Conservation (phyloP, 2,329 filamentous ascomycete genomes). For the Grosmannia clavigera region DNA sequence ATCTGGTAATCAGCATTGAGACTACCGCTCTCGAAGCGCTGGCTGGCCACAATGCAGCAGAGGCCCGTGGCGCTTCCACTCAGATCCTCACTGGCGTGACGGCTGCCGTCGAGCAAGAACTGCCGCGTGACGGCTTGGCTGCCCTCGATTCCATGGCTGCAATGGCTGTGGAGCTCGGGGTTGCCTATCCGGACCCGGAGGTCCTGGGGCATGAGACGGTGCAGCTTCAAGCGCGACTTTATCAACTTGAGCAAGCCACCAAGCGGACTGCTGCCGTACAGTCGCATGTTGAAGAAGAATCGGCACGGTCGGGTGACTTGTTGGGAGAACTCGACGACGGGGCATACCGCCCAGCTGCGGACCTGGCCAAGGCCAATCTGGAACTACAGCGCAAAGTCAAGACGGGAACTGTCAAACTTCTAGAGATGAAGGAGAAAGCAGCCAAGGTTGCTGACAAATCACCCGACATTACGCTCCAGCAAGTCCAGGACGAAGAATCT, state of each 20-base stretch:
- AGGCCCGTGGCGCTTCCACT: neutral
- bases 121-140: slow-evolving; percentile 40
- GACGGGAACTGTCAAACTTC: slow-evolving; percentile 50
- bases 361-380: slow-evolving; percentile 57
- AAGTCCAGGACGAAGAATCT: slow-evolving; percentile 45
- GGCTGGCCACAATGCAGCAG: too few relatives aligned
- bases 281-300: slow-evolving; percentile 39
- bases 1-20: slow-evolving; percentile 45
- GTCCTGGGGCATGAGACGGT: slow-evolving; percentile 40
- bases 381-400: slow-evolving; percentile 63
- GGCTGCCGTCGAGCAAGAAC: slow-evolving; percentile 37
- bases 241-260: slow-evolving; percentile 42
- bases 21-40: slow-evolving; percentile 45
- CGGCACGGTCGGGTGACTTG: slow-evolving; percentile 25
- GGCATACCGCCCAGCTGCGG: slow-evolving; percentile 39
- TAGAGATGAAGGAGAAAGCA: slow-evolving; percentile 47
- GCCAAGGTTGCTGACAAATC: neutral
- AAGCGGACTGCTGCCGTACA: slow-evolving; percentile 44
- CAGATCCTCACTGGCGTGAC: slow-evolving; percentile 31
- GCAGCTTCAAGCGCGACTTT: slow-evolving; percentile 39
- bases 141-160: slow-evolving; percentile 47
- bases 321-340: slow-evolving; percentile 29
- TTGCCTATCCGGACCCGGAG: slow-evolving; percentile 34
- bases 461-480: slow-evolving; percentile 42
- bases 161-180: slow-evolving; percentile 36